These are phyloP conservation scores for Chytridiales sp. DNA, from an alignment of 371 early-diverging fungal genomes.

Conservation along the genomic window DNA sequence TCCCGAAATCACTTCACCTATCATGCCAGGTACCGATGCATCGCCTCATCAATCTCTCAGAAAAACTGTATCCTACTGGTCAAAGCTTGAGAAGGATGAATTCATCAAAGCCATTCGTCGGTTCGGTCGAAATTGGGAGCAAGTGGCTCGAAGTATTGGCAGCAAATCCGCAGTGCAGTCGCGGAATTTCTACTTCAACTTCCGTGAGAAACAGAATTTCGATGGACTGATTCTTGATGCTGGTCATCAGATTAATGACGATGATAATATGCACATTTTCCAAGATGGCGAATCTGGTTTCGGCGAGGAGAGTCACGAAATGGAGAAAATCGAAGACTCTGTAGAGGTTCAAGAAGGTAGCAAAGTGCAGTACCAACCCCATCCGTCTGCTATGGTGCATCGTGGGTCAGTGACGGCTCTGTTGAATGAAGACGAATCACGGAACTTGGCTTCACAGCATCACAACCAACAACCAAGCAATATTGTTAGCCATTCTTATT, in stretches of 20 bases:
- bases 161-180: slow-evolving; percentile 81
- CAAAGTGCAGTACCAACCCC: background rate
- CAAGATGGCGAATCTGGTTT: background rate
- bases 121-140: slow-evolving; percentile 78
- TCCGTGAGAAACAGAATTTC: slow-evolving; percentile 20
- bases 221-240: slow-evolving; percentile 23
- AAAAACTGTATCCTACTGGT: slow-evolving; percentile 75
- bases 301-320: background rate
- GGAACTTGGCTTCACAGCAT: background rate
- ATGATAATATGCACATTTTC: background rate
- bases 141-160: slow-evolving; percentile 67
- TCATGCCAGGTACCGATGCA: background rate
- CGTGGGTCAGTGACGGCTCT: background rate
- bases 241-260: slow-evolving; percentile 17
- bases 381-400: background rate
- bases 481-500: background rate
- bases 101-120: slow-evolving; percentile 62
- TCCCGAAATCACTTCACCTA: background rate
- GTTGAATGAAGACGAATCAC: background rate
- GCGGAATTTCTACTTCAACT: slow-evolving; percentile 73
- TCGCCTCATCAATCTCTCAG: background rate
- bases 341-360: too few relatives aligned
- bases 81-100: slow-evolving; percentile 71
- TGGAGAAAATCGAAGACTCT: background rate
- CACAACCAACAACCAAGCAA: background rate